Percentiles rank a stretch among this genome's conserved stretches.
These are phyloP conservation scores for Naegleria gruberi DNA, from an alignment of 208 protist species.

Conservation along the genomic window DNA sequence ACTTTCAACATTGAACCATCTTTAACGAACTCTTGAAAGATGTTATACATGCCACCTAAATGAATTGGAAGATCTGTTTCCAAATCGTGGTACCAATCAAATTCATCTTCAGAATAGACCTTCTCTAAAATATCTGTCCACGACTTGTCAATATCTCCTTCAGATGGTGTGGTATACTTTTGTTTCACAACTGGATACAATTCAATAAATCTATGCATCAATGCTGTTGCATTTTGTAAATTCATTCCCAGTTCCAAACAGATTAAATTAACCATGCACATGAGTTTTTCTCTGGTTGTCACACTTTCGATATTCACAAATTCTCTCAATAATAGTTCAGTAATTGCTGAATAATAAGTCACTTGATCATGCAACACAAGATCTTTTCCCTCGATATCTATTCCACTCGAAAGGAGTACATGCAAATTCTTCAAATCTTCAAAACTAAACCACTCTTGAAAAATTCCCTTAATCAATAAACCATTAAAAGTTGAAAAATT, in stretches of 20 bases:
- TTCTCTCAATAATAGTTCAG: not conserved
- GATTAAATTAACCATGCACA: no score
- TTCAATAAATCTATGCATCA: not conserved
- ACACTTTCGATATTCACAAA: no score
- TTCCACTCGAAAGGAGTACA: not conserved
- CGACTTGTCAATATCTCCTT: not conserved
- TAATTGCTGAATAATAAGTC: not conserved
- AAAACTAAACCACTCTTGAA: not conserved
- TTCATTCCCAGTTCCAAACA: not conserved
- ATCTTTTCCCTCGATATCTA: no score
- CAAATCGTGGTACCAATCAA: not conserved
- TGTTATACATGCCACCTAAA: no score
- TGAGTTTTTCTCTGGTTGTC: no score
- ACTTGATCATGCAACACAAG: not conserved
- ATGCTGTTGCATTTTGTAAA: not conserved
- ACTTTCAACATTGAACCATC: no score
- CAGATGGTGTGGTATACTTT: not conserved
- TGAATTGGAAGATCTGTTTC: not conserved
- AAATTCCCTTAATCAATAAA: not conserved
- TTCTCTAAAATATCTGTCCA: not conserved
- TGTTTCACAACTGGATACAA: not conserved
- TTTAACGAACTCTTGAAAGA: no score
- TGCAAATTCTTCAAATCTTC: not conserved
- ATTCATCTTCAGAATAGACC: not conserved
- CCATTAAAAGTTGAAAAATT: no score